Conservation (phyloP, 1,284 basidiomycete genomes). For the Ceratobasidium sp. region DNA sequence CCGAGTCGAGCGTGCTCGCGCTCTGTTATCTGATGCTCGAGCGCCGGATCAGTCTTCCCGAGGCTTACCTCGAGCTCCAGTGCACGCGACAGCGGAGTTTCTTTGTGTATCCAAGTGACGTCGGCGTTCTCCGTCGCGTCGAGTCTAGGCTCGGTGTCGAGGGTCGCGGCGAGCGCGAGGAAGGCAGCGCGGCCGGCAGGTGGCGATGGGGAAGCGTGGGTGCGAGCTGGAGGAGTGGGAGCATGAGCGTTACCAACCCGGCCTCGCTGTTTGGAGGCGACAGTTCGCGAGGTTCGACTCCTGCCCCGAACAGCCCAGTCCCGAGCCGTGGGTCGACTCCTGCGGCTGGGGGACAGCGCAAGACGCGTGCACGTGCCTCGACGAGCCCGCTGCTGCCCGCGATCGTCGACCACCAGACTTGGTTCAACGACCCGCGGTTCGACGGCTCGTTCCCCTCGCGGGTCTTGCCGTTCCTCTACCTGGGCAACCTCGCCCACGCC, state of each 20-base stretch:
- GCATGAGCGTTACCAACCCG: conserved; percentile 11
- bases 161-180: conserved; percentile 43
- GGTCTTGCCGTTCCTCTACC: conserved; percentile 93
- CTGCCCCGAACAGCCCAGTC: conserved; percentile 31
- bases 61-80: conserved; percentile 90
- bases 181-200: conserved; percentile 47
- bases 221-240: conserved; percentile 26
- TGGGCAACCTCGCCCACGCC: conserved; percentile 96
- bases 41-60: conserved; percentile 72
- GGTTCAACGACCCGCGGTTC: conserved; percentile 93
- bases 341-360: conserved; percentile 16
- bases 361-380: conserved; percentile 67
- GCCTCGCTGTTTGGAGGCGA: conserved; percentile 15
- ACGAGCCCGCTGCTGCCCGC: conserved; percentile 73
- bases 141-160: conserved; percentile 64
- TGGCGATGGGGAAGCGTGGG: conserved; percentile 45
- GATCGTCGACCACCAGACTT: conserved; percentile 77
- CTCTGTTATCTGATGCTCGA: conserved; percentile 89
- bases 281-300: conserved; percentile 39
- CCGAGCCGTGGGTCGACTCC: conserved; percentile 26
- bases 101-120: conserved; percentile 89
- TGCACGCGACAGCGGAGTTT: conserved; percentile 66
- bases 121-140: conserved; percentile 78
- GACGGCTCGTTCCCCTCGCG: conserved; percentile 96
- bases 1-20: conserved; percentile 90